A percentile compares a stretch with the other conserved stretches of the same genome.
These are phyloP conservation scores for Styphnolobium japonicum DNA, from an alignment of 306 rosid genomes.

Conservation along the genomic window DNA sequence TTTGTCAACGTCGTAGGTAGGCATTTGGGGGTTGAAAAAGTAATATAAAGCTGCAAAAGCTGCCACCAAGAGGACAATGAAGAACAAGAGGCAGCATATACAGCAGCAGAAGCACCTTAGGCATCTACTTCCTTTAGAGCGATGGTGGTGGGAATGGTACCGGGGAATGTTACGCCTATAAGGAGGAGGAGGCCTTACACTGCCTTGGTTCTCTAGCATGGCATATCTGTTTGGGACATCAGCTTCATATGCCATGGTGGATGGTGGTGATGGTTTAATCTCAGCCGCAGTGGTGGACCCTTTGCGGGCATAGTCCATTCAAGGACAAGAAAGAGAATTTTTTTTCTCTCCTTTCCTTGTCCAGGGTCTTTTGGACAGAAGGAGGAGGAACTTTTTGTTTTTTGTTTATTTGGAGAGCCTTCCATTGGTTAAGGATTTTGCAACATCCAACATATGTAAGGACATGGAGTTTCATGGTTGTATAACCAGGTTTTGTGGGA, in stretches of 20 bases:
- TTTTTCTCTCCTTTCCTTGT: not conserved
- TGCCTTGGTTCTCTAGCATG: not conserved
- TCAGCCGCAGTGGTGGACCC: not conserved
- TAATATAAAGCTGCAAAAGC: not conserved
- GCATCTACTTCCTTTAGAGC: not conserved
- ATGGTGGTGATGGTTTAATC: not conserved
- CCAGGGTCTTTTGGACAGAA: not conserved
- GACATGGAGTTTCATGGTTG: constrained; percentile 27
- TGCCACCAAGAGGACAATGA: not conserved
- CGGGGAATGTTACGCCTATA: constrained; percentile 17
- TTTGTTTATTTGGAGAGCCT: not conserved
- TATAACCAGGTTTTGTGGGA: constrained; percentile 7
- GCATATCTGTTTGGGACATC: not conserved
- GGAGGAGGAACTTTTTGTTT: not conserved
- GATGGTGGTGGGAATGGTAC: not conserved
- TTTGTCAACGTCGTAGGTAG: constrained; percentile 17
- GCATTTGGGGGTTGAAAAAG: constrained; percentile 8
- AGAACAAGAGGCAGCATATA: not conserved
- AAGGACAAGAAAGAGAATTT: not conserved
- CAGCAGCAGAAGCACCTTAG: not conserved
- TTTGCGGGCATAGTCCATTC: no score
- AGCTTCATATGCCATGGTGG: not conserved
- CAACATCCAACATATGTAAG: constrained; percentile 40
- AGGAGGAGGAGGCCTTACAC: not conserved
- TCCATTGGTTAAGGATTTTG: constrained; percentile 41